Conservation (phyloP, 75 land plant genomes). For the Pseudotsuga menziesii region DNA sequence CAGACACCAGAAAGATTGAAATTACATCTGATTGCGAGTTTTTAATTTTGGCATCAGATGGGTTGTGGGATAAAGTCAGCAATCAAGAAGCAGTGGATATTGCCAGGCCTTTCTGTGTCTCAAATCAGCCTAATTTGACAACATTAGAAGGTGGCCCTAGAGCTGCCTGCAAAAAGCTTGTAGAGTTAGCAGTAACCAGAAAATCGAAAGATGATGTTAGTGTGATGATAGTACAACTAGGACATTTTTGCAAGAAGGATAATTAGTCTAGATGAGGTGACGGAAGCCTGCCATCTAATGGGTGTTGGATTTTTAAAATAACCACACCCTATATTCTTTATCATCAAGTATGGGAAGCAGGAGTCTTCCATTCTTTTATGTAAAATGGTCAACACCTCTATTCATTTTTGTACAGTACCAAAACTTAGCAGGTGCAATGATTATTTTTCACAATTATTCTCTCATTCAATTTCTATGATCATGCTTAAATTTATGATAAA, state of each 20-base stretch:
- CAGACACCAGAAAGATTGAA: conserved; percentile 29
- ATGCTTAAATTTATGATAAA: background rate
- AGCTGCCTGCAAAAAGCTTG: conserved; percentile 48
- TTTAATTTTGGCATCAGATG: conserved; percentile 68
- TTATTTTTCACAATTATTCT: background rate
- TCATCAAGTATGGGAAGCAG: background rate
- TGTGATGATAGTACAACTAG: conserved; percentile 54
- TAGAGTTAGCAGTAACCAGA: conserved; percentile 34
- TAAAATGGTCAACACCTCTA: background rate
- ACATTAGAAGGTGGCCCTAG: conserved; percentile 4
- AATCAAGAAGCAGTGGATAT: conserved; percentile 78
- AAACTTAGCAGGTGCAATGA: background rate
- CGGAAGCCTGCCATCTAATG: background rate
- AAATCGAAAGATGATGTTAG: conserved; percentile 61
- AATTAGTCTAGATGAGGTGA: conserved; percentile 15
- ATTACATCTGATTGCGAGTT: conserved; percentile 49
- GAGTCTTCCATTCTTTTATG: background rate
- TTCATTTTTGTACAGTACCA: background rate
- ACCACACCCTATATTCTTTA: background rate
- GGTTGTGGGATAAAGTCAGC: conserved; percentile 66
- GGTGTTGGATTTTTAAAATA: conserved; percentile 26
- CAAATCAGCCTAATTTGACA: background rate
- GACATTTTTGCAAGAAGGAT: conserved; percentile 17
- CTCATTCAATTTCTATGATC: background rate
- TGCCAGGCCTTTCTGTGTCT: conserved; percentile 11